Percentiles rank a stretch among this genome's conserved stretches.
phyloP scores from a whole-genome alignment of 2,329 filamentous ascomycete genomes.

The Neonectria coccinea region DNA sequence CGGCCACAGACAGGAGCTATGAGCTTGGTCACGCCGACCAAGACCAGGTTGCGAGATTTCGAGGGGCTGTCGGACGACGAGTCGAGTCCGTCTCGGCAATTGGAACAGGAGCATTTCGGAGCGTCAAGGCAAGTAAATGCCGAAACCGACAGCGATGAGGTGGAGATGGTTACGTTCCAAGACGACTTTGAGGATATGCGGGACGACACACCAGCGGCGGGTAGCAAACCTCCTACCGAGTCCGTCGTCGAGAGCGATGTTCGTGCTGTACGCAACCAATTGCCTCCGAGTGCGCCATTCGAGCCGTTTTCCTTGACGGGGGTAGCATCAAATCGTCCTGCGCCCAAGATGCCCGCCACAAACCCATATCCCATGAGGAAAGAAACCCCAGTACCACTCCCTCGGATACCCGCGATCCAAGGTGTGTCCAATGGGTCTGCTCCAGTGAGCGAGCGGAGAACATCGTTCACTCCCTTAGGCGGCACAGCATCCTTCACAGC shows the following conservation, averaged over 20 bases:
- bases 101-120: slow-evolving; percentile 39
- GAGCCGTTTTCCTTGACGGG: slow-evolving; percentile 21
- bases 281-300: not conserved
- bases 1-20: slow-evolving; percentile 49
- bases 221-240: not conserved
- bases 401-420: not conserved
- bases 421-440: not conserved
- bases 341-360: slow-evolving; percentile 18
- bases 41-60: slow-evolving; percentile 48
- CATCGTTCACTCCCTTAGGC: slow-evolving; percentile 21
- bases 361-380: slow-evolving; percentile 18
- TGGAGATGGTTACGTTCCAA: not conserved
- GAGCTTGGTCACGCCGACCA: slow-evolving; percentile 52
- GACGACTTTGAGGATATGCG: slow-evolving; percentile 1
- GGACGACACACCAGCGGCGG: not conserved
- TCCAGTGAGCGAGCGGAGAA: not conserved
- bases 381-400: slow-evolving; percentile 15
- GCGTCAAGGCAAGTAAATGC: slow-evolving; percentile 16
- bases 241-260: slow-evolving; percentile 10
- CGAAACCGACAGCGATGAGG: slow-evolving; percentile 15
- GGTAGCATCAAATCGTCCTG: slow-evolving; percentile 20
- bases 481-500: slow-evolving; percentile 21
- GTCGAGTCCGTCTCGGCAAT: slow-evolving; percentile 44
- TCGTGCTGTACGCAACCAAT: not conserved
- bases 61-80: slow-evolving; percentile 48